phyloP scores from a whole-genome alignment of 2,329 filamentous ascomycete genomes.

The Ophiostoma piceae region DNA sequence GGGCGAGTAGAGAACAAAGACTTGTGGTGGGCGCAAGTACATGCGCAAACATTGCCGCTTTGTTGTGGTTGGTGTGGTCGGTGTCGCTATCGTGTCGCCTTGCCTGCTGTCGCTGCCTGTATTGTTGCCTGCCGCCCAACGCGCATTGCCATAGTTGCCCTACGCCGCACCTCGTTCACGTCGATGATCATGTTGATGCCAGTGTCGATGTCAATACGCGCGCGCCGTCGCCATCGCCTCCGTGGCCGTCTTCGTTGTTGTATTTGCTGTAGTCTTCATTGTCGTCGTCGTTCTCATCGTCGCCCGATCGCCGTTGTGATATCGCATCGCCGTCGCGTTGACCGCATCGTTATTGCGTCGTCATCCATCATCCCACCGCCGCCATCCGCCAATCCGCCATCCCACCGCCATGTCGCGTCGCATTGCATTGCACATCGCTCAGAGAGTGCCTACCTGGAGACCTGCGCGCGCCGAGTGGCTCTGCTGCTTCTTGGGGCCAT shows the following conservation, averaged over 20 bases:
- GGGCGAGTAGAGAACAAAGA: slow-evolving; percentile 1
- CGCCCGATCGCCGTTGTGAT: background rate
- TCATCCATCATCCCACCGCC: background rate
- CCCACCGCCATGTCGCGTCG: background rate
- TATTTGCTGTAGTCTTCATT: background rate
- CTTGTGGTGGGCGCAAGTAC: background rate
- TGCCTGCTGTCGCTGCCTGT: background rate
- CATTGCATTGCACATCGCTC: background rate
- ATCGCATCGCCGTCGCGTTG: background rate
- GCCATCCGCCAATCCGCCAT: background rate
- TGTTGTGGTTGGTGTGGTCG: background rate
- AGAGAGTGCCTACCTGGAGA: slow-evolving; percentile 68
- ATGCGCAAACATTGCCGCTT: background rate
- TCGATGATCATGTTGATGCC: too few relatives aligned
- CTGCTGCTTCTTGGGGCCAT: slow-evolving; percentile 77
- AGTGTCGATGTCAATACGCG: background rate
- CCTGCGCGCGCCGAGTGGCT: slow-evolving; percentile 95
- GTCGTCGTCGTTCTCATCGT: background rate
- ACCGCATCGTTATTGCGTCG: background rate
- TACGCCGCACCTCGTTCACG: background rate
- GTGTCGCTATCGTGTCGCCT: slow-evolving; percentile 1
- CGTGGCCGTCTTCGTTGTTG: background rate
- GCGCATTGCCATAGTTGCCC: background rate
- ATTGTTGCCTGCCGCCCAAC: background rate
- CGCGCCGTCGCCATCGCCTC: background rate